phyloP scores from a whole-genome alignment of 768 basidiomycete genomes.

The Lactarius akahatsu region DNA sequence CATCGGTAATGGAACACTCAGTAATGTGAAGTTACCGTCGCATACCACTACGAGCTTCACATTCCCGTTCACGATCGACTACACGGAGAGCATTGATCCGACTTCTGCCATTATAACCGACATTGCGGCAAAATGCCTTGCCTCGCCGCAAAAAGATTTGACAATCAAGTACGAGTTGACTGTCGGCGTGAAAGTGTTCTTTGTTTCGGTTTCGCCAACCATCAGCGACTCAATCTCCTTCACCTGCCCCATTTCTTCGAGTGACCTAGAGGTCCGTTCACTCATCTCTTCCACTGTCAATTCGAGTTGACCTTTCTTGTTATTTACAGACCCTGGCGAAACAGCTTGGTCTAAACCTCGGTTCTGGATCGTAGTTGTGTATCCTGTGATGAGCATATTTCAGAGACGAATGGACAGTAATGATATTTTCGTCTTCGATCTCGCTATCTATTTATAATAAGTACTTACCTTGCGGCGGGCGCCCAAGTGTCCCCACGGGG shows the following conservation, averaged over 20 bases:
- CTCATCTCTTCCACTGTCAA: background rate
- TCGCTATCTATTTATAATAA: background rate
- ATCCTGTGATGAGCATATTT: background rate
- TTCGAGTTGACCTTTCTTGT: background rate
- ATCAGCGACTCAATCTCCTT: constrained; percentile 63
- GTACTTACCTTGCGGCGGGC: background rate
- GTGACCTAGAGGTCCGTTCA: constrained; percentile 36
- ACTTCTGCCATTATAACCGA: constrained; percentile 55
- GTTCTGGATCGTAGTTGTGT: background rate
- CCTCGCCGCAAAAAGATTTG: constrained; percentile 47
- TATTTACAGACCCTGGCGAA: background rate
- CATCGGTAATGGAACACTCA: constrained; percentile 61
- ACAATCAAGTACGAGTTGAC: constrained; percentile 65
- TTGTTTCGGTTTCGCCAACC: constrained; percentile 64
- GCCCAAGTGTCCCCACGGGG: background rate
- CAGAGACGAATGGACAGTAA: constrained; percentile 3
- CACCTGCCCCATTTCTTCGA: constrained; percentile 55
- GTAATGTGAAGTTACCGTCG: constrained; percentile 45
- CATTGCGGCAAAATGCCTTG: constrained; percentile 56
- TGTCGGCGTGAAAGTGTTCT: constrained; percentile 64
- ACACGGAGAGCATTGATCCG: constrained; percentile 56
- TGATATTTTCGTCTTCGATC: background rate
- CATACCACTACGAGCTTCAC: constrained; percentile 62
- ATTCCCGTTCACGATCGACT: constrained; percentile 71
- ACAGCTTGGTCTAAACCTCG: background rate